Conservation (phyloP, 192 early-diverging fungal genomes). For the Coemansia sp. region DNA sequence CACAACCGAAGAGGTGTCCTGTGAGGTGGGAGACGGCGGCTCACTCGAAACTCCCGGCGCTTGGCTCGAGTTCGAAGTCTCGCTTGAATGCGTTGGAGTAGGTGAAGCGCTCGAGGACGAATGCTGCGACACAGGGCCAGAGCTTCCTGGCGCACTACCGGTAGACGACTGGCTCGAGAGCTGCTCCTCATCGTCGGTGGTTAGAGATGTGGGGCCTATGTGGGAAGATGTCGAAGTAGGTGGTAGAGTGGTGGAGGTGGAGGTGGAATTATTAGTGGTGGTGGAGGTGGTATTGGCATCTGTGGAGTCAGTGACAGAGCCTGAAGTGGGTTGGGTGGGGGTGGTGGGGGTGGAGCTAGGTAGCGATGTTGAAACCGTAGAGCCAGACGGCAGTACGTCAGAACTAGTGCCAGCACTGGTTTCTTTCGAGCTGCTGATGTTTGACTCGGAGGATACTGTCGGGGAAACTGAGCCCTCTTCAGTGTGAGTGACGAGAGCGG, state of each 20-base stretch:
- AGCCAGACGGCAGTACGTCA: constrained; percentile 4
- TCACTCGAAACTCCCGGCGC: not conserved
- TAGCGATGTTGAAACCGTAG: not conserved
- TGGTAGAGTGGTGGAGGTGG: constrained; percentile 12
- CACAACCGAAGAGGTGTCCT: not conserved
- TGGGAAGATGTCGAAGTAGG: constrained; percentile 5
- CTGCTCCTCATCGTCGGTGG: not conserved
- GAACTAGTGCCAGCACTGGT: constrained; percentile 14
- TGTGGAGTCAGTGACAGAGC: not conserved
- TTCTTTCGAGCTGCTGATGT: not conserved
- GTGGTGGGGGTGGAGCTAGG: not conserved
- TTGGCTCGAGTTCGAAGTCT: not conserved
- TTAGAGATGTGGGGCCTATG: constrained; percentile 1
- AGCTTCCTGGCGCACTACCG: not conserved
- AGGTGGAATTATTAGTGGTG: constrained; percentile 1
- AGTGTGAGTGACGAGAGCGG: not conserved
- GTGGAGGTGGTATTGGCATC: not conserved
- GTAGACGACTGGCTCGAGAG: not conserved
- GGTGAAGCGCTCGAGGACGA: not conserved
- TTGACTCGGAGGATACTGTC: not conserved
- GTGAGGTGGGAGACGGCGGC: not conserved
- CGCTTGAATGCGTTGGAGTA: not conserved
- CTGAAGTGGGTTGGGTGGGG: not conserved
- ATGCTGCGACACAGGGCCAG: not conserved
- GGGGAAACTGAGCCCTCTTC: not conserved